Evolutionary conservation across 106 monocot species (phyloP).

Genomic region (Posidonia australis): DNA sequence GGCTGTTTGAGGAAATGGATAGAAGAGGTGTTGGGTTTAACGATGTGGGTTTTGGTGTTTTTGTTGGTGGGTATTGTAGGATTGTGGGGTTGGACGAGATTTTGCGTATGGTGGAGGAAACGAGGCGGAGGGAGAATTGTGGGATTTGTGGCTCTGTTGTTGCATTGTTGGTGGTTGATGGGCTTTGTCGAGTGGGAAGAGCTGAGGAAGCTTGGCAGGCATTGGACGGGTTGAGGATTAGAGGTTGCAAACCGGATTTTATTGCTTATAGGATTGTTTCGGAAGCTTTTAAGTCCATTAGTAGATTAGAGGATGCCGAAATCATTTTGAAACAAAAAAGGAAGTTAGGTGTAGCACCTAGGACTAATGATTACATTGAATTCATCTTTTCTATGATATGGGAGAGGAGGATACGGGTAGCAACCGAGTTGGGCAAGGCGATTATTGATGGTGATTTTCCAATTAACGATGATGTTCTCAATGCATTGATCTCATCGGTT

Average conservation of each 20-base stretch:
- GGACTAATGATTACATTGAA: constrained; percentile 54
- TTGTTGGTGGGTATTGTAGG: constrained; percentile 22
- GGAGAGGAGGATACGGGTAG: constrained; percentile 33
- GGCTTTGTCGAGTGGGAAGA: constrained; percentile 43
- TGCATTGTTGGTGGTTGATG: constrained; percentile 49
- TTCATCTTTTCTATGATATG: constrained; percentile 48
- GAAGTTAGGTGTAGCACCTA: constrained; percentile 83
- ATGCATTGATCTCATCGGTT: constrained; percentile 52
- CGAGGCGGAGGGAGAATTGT: background rate
- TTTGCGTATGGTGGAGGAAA: constrained; percentile 29
- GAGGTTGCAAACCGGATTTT: constrained; percentile 81
- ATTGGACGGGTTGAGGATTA: constrained; percentile 47
- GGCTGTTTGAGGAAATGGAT: constrained; percentile 63
- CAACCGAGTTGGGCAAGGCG: constrained; percentile 56
- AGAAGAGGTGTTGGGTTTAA: constrained; percentile 21
- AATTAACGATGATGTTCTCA: no score
- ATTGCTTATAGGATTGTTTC: constrained; percentile 71
- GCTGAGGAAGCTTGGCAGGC: constrained; percentile 74
- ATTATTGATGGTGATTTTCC: no score
- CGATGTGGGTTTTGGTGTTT: constrained; percentile 69
- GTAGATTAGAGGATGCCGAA: constrained; percentile 34
- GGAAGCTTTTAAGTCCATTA: constrained; percentile 41
- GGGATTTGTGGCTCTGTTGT: constrained; percentile 59
- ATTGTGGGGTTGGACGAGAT: constrained; percentile 17
- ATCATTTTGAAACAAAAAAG: constrained; percentile 86